Conservation (phyloP, 257 asterid genomes). For the Capsicum rhomboideum region DNA sequence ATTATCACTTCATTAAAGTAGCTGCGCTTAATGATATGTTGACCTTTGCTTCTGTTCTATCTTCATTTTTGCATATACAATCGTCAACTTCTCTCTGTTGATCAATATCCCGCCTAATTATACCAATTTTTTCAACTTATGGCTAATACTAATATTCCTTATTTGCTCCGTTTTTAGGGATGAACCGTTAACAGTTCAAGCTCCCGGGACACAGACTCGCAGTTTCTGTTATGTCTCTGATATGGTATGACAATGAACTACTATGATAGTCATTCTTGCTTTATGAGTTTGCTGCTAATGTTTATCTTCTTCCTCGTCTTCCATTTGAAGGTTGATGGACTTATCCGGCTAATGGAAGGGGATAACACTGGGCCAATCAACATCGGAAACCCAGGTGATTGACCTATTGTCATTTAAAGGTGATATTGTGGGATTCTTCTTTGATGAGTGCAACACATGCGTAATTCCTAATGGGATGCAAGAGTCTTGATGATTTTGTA, state of each 20-base stretch:
- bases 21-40: background rate
- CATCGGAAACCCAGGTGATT: slow-evolving; percentile 59
- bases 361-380: slow-evolving; percentile 59
- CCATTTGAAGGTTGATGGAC: slow-evolving; percentile 35
- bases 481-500: background rate
- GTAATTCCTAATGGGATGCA: background rate
- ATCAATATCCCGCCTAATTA: background rate
- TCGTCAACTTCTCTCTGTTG: background rate
- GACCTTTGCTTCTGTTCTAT: background rate
- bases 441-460: background rate
- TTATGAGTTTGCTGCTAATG: background rate
- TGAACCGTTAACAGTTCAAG: slow-evolving; percentile 82
- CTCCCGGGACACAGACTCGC: slow-evolving; percentile 93
- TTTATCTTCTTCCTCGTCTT: background rate
- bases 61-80: background rate
- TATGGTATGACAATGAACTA: slow-evolving; percentile 23
- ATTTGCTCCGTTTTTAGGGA: slow-evolving; percentile 26
- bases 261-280: background rate
- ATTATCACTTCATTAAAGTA: too few relatives aligned
- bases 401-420: background rate
- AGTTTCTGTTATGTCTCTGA: slow-evolving; percentile 52
- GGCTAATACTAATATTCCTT: background rate
- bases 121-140: background rate
- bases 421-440: background rate
- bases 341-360: slow-evolving; percentile 46